A percentile compares a stretch with the other conserved stretches of the same genome.
These are phyloP conservation scores for Diaporthe citrichinensis DNA, from an alignment of 2,329 filamentous ascomycete genomes.

Conservation along the genomic window DNA sequence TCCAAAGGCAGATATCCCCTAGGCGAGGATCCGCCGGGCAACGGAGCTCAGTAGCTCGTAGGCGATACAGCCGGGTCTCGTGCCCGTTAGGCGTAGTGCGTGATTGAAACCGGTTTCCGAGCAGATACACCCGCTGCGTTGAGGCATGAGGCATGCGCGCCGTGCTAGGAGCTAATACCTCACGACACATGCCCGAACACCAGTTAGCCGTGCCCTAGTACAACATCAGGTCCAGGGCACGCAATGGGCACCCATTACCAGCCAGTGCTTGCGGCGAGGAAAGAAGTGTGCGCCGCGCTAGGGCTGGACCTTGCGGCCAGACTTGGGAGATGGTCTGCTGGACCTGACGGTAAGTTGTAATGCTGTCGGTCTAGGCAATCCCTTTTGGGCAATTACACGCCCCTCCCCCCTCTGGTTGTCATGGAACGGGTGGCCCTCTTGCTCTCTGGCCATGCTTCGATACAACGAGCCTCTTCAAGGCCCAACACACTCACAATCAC, in stretches of 20 bases:
- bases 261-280: not conserved
- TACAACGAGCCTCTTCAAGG: not conserved
- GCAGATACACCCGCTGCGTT: not conserved
- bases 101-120: not conserved
- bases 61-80: constrained; percentile 2
- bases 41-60: not conserved
- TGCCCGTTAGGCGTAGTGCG: not conserved
- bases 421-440: not conserved
- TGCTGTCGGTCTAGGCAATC: not conserved
- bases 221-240: not conserved
- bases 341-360: not conserved
- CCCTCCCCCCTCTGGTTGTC: not conserved
- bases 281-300: not conserved
- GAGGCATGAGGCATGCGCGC: not conserved
- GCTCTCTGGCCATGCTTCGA: not conserved
- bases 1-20: not conserved
- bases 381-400: not conserved
- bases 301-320: not conserved
- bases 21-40: not conserved
- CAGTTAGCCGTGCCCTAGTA: not conserved
- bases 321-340: not conserved
- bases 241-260: not conserved
- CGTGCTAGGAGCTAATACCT: constrained; percentile 1
- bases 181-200: not conserved
- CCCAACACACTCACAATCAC: not conserved